Percentiles rank a stretch among this genome's conserved stretches.
Conservation (phyloP, 164 flowering plant species). For the Nymphaea thermarum region DNA sequence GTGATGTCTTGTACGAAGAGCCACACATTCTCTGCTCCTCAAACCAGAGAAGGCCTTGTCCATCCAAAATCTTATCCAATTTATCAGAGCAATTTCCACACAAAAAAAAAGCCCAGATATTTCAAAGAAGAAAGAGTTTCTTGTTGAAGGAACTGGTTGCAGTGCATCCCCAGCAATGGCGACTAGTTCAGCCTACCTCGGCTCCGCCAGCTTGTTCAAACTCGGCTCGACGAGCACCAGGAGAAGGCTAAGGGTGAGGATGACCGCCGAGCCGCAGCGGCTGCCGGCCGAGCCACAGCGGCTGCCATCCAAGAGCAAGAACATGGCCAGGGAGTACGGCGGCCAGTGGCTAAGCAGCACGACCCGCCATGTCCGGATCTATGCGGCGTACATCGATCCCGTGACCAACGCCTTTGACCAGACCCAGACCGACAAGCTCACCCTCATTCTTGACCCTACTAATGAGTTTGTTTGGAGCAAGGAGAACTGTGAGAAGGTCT, state of each 20-base stretch:
- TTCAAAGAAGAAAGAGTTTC: too few species aligned
- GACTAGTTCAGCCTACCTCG: too few species aligned
- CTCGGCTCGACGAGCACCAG: background rate
- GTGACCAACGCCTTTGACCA: conserved; percentile 74
- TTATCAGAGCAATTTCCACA: too few species aligned
- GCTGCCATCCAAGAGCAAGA: conserved; percentile 41
- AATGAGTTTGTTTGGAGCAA: conserved; percentile 77
- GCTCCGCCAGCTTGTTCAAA: too few species aligned
- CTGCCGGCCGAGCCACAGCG: too few species aligned
- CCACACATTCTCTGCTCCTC: too few species aligned
- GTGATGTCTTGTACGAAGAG: too few species aligned
- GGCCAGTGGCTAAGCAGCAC: conserved; percentile 78
- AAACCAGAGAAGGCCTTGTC: too few species aligned
- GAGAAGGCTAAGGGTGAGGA: background rate
- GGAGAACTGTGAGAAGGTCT: conserved; percentile 62
- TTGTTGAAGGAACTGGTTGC: too few species aligned
- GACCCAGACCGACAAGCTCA: conserved; percentile 82
- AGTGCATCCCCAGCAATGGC: too few species aligned
- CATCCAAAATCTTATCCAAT: too few species aligned
- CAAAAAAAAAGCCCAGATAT: too few species aligned
- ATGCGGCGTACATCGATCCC: conserved; percentile 77
- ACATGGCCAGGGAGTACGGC: conserved; percentile 58
- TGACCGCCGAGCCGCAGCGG: background rate
- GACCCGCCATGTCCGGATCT: conserved; percentile 76
- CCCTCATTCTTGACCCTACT: conserved; percentile 72